Percentiles rank a stretch among this genome's conserved stretches.
phyloP scores from a whole-genome alignment of 345 rosid genomes.

The Anastatica hierochuntica region DNA sequence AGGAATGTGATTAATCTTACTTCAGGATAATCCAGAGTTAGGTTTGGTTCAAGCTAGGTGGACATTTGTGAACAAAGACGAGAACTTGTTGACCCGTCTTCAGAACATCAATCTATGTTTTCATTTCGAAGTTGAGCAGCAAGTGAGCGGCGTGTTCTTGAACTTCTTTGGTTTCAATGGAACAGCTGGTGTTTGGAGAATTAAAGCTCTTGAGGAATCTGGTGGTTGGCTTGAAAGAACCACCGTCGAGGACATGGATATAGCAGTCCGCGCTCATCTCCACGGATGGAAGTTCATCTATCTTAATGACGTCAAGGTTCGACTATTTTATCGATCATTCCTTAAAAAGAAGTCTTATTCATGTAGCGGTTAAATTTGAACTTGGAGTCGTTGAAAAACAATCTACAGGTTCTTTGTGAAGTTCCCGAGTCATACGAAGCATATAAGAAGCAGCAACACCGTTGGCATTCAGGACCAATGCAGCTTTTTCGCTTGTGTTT shows the following conservation, averaged over 20 bases:
- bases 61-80: conserved; percentile 63
- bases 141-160: conserved; percentile 50
- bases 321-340: too few relatives aligned
- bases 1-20: background rate
- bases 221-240: conserved; percentile 95
- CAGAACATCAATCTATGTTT: conserved; percentile 56
- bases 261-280: conserved; percentile 90
- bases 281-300: conserved; percentile 88
- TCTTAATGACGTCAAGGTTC: conserved; percentile 85
- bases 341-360: too few relatives aligned
- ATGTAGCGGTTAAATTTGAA: too few relatives aligned
- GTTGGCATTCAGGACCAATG: conserved; percentile 99
- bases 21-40: conserved; percentile 55
- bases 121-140: conserved; percentile 74
- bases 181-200: conserved; percentile 86
- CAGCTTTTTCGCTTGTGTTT: conserved; percentile 76
- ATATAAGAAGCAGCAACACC: conserved; percentile 87
- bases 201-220: conserved; percentile 76
- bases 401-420: conserved; percentile 67
- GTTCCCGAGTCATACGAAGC: conserved; percentile 96
- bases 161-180: conserved; percentile 75
- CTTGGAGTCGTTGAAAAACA: too few relatives aligned
- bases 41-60: conserved; percentile 72
- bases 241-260: conserved; percentile 92
- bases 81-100: conserved; percentile 48